Percentiles rank a stretch among this genome's conserved stretches.
Conservation (phyloP, 495 filamentous ascomycete species). For the Xylaria scruposa region DNA sequence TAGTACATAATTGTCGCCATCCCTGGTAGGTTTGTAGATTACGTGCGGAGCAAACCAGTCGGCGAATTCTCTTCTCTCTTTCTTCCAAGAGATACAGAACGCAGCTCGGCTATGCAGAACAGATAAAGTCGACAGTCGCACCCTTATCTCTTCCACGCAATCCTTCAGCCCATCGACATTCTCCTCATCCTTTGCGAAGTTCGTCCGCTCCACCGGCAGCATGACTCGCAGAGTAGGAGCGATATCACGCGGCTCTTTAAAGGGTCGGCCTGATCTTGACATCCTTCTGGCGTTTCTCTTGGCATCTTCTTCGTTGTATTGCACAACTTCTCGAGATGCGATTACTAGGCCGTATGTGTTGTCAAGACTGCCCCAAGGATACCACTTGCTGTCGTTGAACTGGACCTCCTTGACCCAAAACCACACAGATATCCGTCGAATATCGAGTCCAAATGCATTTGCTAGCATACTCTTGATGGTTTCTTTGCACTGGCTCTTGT, state of each 20-base stretch:
- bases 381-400: slow-evolving; percentile 13
- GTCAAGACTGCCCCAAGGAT: slow-evolving; percentile 22
- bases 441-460: slow-evolving; percentile 16
- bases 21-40: slow-evolving; percentile 14
- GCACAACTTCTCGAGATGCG: slow-evolving; percentile 17
- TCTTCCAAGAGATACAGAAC: slow-evolving; percentile 22
- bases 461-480: slow-evolving; percentile 1
- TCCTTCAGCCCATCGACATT: slow-evolving; percentile 5
- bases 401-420: slow-evolving; percentile 17
- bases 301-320: slow-evolving; percentile 12
- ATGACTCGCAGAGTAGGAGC: slow-evolving; percentile 16
- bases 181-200: slow-evolving; percentile 9
- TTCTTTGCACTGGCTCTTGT: slow-evolving; percentile 16
- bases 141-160: slow-evolving; percentile 13
- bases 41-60: slow-evolving; percentile 25
- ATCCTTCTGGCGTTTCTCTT: background rate
- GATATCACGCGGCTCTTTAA: slow-evolving; percentile 18
- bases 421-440: slow-evolving; percentile 11
- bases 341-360: slow-evolving; percentile 16
- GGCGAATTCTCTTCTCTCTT: slow-evolving; percentile 13
- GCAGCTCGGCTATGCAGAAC: slow-evolving; percentile 15
- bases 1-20: slow-evolving; percentile 19
- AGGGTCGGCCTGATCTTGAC: background rate
- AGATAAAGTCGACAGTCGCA: background rate
- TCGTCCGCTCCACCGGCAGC: slow-evolving; percentile 12